Evolutionary conservation across 441 rosid species (phyloP).

Genomic region (Pelargonium cotyledonis): DNA sequence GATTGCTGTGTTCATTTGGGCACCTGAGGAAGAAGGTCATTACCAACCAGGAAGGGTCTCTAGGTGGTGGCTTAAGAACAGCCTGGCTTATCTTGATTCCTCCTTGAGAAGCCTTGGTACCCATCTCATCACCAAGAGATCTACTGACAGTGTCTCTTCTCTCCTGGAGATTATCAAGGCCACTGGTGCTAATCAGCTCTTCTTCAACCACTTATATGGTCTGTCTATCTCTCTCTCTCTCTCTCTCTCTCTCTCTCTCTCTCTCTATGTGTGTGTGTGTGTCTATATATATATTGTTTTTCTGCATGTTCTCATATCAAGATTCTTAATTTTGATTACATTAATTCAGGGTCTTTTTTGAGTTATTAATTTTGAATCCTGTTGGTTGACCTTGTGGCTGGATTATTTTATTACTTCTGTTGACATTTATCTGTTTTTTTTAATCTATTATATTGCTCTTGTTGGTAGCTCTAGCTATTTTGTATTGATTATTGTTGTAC

Average conservation of each 20-base stretch:
- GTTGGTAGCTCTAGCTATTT: too few relatives aligned
- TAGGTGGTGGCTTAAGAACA: slow-evolving; percentile 98
- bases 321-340: too few relatives aligned
- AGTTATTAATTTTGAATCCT: too few relatives aligned
- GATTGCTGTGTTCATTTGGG: slow-evolving; percentile 75
- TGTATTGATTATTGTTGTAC: not conserved
- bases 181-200: slow-evolving; percentile 88
- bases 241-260: not conserved
- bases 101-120: slow-evolving; percentile 86
- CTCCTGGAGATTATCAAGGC: slow-evolving; percentile 74
- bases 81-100: slow-evolving; percentile 82
- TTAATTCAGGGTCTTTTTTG: too few relatives aligned
- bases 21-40: slow-evolving; percentile 91
- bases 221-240: slow-evolving; percentile 19
- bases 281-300: not conserved
- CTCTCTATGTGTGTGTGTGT: not conserved
- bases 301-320: too few relatives aligned
- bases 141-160: slow-evolving; percentile 70
- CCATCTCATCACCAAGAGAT: slow-evolving; percentile 71
- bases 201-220: slow-evolving; percentile 98
- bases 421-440: not conserved
- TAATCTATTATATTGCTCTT: too few relatives aligned
- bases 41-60: slow-evolving; percentile 89
- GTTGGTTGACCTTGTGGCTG: slow-evolving; percentile 15
- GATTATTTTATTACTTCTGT: slow-evolving; percentile 1